Evolutionary conservation across 176 grass and related monocot species (phyloP).

Genomic region (Chloris gayana): DNA sequence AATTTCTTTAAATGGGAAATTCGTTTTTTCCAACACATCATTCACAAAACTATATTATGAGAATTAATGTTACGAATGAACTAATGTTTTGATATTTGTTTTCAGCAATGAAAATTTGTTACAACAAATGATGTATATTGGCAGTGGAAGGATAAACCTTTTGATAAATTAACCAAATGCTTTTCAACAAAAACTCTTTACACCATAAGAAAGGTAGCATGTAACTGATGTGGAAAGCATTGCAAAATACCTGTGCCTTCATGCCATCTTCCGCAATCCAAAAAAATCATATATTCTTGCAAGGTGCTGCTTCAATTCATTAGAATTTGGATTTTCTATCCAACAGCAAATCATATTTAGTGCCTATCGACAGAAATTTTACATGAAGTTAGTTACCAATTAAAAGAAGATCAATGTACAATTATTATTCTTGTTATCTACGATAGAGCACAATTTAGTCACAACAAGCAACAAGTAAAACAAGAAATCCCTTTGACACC

Average conservation of each 20-base stretch:
- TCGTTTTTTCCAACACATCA: too few relatives aligned
- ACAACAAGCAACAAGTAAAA: neutral
- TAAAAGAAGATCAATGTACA: neutral
- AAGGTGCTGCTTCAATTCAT: conserved; percentile 74
- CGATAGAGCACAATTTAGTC: neutral
- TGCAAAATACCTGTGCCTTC: conserved; percentile 60
- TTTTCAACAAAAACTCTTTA: neutral
- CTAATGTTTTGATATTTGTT: neutral
- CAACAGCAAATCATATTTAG: conserved; percentile 86
- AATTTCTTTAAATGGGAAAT: neutral
- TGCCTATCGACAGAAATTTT: conserved; percentile 39
- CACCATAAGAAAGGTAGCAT: neutral
- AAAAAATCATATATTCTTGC: conserved; percentile 72
- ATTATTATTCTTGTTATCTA: neutral
- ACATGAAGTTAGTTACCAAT: neutral
- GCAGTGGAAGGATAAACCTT: neutral
- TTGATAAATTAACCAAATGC: neutral
- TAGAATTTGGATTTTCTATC: conserved; percentile 78
- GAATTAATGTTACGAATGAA: neutral
- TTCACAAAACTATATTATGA: too few relatives aligned
- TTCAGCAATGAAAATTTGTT: neutral
- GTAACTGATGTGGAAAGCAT: neutral
- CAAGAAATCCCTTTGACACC: neutral
- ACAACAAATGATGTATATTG: neutral
- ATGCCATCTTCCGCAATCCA: conserved; percentile 93